Conservation (phyloP, 306 rosid genomes). For the peach (Prunus persica) region Prunus_persica_NCBIv2 NC_034009.1:35056001-35056500, state of each 20-base stretch:
- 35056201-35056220: background rate
- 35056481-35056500: background rate
- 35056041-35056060: constrained; percentile 44
- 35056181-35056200: background rate
- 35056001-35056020: background rate
- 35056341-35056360: background rate
- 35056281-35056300: background rate
- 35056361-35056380: background rate
- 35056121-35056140: background rate
- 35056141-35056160: background rate
- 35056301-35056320: background rate
- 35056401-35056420: background rate
- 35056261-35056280: background rate
- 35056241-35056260: background rate
- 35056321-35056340: background rate
- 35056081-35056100: constrained; percentile 10
- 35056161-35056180: background rate
- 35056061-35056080: constrained; percentile 13
- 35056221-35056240: background rate
- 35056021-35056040: constrained; percentile 36
- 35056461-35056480: background rate
- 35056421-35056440: background rate
- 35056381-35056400: background rate
- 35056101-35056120: constrained; percentile 18
- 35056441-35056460: background rate